Evolutionary conservation across 2,329 filamentous ascomycete genomes (phyloP).

Genomic region (Alternaria gansuensis): DNA sequence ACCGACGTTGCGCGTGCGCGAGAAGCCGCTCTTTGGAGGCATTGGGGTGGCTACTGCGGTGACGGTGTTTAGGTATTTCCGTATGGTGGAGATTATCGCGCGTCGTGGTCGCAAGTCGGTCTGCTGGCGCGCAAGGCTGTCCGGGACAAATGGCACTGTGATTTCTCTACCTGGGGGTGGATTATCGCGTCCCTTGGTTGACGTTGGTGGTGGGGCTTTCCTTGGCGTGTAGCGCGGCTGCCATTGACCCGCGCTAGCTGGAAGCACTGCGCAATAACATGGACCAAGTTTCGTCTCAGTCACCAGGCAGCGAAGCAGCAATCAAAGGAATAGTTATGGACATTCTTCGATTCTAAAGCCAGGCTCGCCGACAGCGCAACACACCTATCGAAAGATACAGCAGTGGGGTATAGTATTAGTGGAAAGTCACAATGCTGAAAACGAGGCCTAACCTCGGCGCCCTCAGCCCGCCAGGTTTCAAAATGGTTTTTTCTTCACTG

Average conservation of each 20-base stretch:
- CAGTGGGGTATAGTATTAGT: slow-evolving; percentile 49
- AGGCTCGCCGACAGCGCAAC: slow-evolving; percentile 12
- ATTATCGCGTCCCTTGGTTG: slow-evolving; percentile 15
- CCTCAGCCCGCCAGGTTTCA: slow-evolving; percentile 3
- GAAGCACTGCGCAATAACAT: slow-evolving; percentile 8
- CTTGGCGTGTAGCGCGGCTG: slow-evolving; percentile 21
- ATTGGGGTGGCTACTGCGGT: slow-evolving; percentile 20
- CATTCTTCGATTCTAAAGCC: slow-evolving; percentile 6
- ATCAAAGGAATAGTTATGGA: not conserved
- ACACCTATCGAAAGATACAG: slow-evolving; percentile 32
- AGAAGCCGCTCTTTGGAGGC: slow-evolving; percentile 52
- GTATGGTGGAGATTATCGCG: not conserved
- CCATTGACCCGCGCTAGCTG: slow-evolving; percentile 32
- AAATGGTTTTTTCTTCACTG: not conserved
- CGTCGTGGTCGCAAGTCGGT: not conserved
- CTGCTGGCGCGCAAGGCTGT: slow-evolving; percentile 1
- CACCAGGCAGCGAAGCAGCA: not conserved
- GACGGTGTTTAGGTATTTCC: not conserved
- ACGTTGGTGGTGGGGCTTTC: slow-evolving; percentile 28
- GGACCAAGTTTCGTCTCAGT: not conserved
- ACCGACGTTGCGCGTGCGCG: slow-evolving; percentile 58
- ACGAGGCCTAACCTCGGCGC: slow-evolving; percentile 1
- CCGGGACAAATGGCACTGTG: not conserved
- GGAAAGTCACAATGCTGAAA: slow-evolving; percentile 27
- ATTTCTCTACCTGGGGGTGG: slow-evolving; percentile 3